A percentile compares a stretch with the other conserved stretches of the same genome.
Conservation (phyloP, 768 basidiomycete genomes). For the Hygrocybe coccinea region DNA sequence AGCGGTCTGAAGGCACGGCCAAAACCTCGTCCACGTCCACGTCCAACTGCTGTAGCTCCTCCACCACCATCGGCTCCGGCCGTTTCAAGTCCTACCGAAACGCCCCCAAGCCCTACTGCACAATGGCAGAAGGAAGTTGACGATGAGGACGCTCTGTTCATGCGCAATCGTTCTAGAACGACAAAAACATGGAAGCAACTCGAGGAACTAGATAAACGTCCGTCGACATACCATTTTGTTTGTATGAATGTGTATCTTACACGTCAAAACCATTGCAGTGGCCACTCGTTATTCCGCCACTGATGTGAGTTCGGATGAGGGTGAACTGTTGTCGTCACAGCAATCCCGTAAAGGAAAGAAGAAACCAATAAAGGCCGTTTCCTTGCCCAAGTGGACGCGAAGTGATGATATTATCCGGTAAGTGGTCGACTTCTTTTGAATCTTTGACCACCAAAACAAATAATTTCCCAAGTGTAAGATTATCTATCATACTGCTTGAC, state of each 20-base stretch:
- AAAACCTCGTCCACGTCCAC: not conserved
- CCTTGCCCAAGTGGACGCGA: slow-evolving; percentile 41
- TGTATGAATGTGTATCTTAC: not conserved
- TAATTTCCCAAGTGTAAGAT: not conserved
- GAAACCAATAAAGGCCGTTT: slow-evolving; percentile 27
- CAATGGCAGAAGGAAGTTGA: slow-evolving; percentile 29
- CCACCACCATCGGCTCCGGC: slow-evolving; percentile 10
- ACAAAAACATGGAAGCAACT: slow-evolving; percentile 55
- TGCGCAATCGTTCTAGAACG: slow-evolving; percentile 59
- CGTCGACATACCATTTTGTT: slow-evolving; percentile 8
- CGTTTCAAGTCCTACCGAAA: slow-evolving; percentile 13
- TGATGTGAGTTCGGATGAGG: slow-evolving; percentile 24
- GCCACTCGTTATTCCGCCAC: slow-evolving; percentile 7
- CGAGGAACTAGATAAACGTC: slow-evolving; percentile 54
- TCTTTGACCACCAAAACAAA: not conserved
- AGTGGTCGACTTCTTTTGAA: slow-evolving; percentile 9
- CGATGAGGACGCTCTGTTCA: slow-evolving; percentile 67
- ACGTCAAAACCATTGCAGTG: not conserved
- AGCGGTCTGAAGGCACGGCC: not conserved
- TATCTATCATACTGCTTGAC: too few relatives aligned
- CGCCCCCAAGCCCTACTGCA: slow-evolving; percentile 20
- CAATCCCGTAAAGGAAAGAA: slow-evolving; percentile 37
- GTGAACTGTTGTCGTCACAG: slow-evolving; percentile 27
- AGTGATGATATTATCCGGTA: slow-evolving; percentile 40
- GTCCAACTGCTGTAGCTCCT: not conserved